phyloP scores from a whole-genome alignment of 2,329 filamentous ascomycete genomes.

The Beauveria asiatica region DNA sequence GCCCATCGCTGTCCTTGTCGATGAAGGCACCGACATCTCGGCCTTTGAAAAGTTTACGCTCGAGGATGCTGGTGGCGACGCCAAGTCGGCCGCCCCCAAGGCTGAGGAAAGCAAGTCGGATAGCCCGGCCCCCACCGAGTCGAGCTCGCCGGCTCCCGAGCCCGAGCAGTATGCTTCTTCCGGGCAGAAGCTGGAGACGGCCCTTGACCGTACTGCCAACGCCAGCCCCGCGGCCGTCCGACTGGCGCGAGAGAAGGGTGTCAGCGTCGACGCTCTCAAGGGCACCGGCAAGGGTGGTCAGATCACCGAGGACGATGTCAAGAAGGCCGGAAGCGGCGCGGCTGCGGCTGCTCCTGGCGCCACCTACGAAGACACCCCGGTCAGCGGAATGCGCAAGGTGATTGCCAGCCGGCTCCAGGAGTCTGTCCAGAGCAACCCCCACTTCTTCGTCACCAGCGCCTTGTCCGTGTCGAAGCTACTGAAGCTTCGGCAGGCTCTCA shows the following conservation, averaged over 20 bases:
- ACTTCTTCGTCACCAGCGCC: conserved; percentile 91
- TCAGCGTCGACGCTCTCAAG: conserved; percentile 71
- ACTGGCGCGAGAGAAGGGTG: conserved; percentile 75
- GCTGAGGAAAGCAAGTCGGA: conserved; percentile 59
- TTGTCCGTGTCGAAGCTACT: conserved; percentile 92
- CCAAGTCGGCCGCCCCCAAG: conserved; percentile 55
- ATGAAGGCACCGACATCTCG: conserved; percentile 78
- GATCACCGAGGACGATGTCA: conserved; percentile 87
- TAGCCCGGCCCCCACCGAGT: conserved; percentile 47
- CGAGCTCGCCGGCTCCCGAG: conserved; percentile 35
- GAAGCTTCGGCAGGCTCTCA: conserved; percentile 91
- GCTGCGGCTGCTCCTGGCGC: conserved; percentile 49
- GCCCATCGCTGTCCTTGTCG: conserved; percentile 93
- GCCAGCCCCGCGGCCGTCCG: conserved; percentile 67
- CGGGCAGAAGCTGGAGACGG: conserved; percentile 70
- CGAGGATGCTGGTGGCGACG: conserved; percentile 82
- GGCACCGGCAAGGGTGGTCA: conserved; percentile 78
- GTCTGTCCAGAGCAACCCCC: conserved; percentile 88
- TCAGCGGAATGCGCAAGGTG: conserved; percentile 93
- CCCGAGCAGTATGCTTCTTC: conserved; percentile 65
- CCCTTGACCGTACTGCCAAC: conserved; percentile 73
- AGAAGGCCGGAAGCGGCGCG: conserved; percentile 61
- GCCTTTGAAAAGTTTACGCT: conserved; percentile 85
- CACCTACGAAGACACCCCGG: conserved; percentile 73
- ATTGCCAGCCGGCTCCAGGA: conserved; percentile 85